Evolutionary conservation across 2,329 filamentous ascomycete species (phyloP).

Genomic region (Celoporthe dispersa): DNA sequence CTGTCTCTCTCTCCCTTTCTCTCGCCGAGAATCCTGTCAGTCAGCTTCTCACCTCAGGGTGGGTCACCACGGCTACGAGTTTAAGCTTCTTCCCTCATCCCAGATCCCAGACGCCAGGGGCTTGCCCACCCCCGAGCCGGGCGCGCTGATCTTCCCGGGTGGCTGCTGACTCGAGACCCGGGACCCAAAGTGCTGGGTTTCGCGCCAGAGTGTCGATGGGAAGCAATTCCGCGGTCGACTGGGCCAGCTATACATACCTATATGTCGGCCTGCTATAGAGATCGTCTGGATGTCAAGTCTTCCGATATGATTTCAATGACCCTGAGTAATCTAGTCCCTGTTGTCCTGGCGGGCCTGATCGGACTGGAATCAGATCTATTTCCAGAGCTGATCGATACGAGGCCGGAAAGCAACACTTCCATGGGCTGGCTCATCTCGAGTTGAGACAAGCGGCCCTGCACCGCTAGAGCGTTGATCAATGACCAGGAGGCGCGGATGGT

Average conservation of each 20-base stretch:
- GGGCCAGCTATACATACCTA: constrained; percentile 10
- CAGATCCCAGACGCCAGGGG: constrained; percentile 22
- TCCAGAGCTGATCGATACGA: constrained; percentile 9
- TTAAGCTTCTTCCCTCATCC: constrained; percentile 20
- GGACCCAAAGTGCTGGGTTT: constrained; percentile 29
- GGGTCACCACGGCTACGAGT: not conserved
- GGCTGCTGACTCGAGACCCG: constrained; percentile 29
- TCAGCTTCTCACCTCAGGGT: not conserved
- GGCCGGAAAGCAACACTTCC: not conserved
- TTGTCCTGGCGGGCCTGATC: not conserved
- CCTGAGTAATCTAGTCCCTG: not conserved
- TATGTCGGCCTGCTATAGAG: constrained; percentile 21
- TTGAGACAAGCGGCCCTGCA: not conserved
- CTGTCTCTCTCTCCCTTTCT: not conserved
- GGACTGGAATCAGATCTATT: not conserved
- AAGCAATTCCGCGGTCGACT: constrained; percentile 21
- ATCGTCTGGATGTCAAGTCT: not conserved
- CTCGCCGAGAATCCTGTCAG: constrained; percentile 3
- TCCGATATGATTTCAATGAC: not conserved
- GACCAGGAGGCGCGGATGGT: not conserved
- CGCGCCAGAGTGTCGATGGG: constrained; percentile 21
- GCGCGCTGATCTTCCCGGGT: constrained; percentile 28
- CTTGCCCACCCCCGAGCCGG: constrained; percentile 15
- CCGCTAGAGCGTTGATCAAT: not conserved
- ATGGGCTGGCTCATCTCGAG: not conserved